Evolutionary conservation across 176 grass and related monocot genomes (phyloP), one percentile per base, ranked within the genome.

Genomic region (Triticum timopheevii): DNA sequence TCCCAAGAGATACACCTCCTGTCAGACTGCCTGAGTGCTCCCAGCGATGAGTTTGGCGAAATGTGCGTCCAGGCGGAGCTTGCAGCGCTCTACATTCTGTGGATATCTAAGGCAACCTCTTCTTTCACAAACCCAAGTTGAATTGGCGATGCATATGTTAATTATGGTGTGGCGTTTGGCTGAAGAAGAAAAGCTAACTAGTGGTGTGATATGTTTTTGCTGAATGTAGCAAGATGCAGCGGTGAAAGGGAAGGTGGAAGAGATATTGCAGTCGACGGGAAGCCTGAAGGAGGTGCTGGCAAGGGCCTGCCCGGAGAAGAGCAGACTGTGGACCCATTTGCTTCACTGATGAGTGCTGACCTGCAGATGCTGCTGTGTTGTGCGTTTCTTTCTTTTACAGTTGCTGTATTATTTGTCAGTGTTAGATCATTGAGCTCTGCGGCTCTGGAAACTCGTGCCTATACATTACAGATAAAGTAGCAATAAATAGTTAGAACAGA

Each of bases 1-100:
- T 65, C 61, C 19, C 67, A 87, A 89, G 96, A 98, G 85, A 75
- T 95, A 52, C 13, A 86, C 73, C 83, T 98, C 16, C 22, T 92
- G 47, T 73, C 49, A 59, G 89, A 85, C 45, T 94, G 77, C 85
- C 79, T 91, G 44, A 56, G 73, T 68, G 68, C 74, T 44, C 64
- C 79, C 40, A 20, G 11, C 0, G 73, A 83, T 73, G 84, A 79
- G 66, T 90, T 90, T 22, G 89, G 61, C 10, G 89, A 87, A 34
- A 31, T 33, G 2, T 1, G 4, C 0, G 13, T 34, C 24, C 89
- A 90, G 77, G 73, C 33, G 0, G 89, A 72, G 73, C 89, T 87
- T 72, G 80, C 89, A 27, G 84, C 56, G 0, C 65, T 87, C 40
- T 87, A 90, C 74, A 44, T 79, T 73, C 56, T 90, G 1, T 83